These are phyloP conservation scores for Globisporangium barbulae DNA, from an alignment of 352 stramenopile species.

Conservation along the genomic window DNA sequence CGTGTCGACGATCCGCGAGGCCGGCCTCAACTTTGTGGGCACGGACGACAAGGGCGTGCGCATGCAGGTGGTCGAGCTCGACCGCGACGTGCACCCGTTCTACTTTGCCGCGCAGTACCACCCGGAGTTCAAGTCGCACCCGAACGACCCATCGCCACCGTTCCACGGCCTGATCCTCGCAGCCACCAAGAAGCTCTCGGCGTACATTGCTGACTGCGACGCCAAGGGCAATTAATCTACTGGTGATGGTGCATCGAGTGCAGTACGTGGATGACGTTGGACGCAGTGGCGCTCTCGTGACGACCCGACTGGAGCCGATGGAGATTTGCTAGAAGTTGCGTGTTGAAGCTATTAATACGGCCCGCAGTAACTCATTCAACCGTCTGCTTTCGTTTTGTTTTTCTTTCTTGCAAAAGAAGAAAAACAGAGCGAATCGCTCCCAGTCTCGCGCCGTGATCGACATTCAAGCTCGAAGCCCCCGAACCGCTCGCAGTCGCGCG, in stretches of 20 bases:
- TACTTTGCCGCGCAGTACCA: constrained; percentile 99
- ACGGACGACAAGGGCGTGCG: constrained; percentile 95
- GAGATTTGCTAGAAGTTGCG: constrained; percentile 17
- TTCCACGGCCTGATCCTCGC: constrained; percentile 97
- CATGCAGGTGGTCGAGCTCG: constrained; percentile 99
- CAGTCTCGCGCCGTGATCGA: constrained; percentile 10
- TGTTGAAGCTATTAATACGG: constrained; percentile 17
- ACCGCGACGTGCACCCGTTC: constrained; percentile 95
- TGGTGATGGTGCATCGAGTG: background rate
- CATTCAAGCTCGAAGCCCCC: constrained; percentile 1
- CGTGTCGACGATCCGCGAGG: constrained; percentile 86
- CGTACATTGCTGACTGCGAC: constrained; percentile 56
- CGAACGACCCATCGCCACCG: constrained; percentile 94
- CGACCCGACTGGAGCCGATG: background rate
- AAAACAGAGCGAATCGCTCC: constrained; percentile 19
- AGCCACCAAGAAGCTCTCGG: constrained; percentile 70
- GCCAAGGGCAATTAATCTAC: constrained; percentile 28
- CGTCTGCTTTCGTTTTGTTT: constrained; percentile 10
- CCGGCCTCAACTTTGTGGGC: constrained; percentile 97
- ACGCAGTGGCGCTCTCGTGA: no score
- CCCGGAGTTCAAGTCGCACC: constrained; percentile 98
- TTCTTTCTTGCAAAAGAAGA: constrained; percentile 9
- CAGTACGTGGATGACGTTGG: no score
- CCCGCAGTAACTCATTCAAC: constrained; percentile 10
- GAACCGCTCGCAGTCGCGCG: constrained; percentile 15